These are phyloP conservation scores for Cadophora luteo-olivacea DNA, from an alignment of 2,329 filamentous ascomycete species.

Conservation along the genomic window DNA sequence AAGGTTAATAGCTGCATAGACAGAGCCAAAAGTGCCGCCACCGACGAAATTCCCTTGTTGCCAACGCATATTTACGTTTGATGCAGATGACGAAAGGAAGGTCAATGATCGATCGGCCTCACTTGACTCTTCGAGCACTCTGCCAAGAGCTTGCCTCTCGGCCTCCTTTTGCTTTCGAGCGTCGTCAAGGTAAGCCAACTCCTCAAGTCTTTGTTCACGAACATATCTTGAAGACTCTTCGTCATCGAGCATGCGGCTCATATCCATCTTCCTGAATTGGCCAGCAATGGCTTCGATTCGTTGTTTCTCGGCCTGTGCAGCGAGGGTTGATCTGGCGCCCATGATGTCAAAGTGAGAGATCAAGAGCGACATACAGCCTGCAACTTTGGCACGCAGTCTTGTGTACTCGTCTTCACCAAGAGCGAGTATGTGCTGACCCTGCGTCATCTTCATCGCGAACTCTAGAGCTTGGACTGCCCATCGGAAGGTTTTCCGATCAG, in stretches of 20 bases:
- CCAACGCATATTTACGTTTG: conserved; percentile 95
- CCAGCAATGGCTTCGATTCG: conserved; percentile 80
- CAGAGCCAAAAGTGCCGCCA: conserved; percentile 94
- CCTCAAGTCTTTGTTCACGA: conserved; percentile 75
- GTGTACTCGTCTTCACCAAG: conserved; percentile 89
- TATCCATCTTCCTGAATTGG: conserved; percentile 78
- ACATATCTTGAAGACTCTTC: conserved; percentile 82
- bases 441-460: conserved; percentile 97
- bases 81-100: conserved; percentile 90
- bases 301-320: conserved; percentile 92
- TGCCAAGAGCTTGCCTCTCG: conserved; percentile 85
- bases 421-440: conserved; percentile 89
- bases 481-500: conserved; percentile 93
- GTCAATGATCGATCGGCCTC: conserved; percentile 95
- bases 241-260: conserved; percentile 76
- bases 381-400: conserved; percentile 83
- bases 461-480: conserved; percentile 97
- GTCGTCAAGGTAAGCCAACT: conserved; percentile 79
- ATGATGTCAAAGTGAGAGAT: conserved; percentile 99
- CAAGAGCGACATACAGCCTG: conserved; percentile 94
- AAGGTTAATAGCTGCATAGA: conserved; percentile 96
- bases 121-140: conserved; percentile 91
- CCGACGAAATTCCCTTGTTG: conserved; percentile 99
- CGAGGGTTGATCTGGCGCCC: conserved; percentile 91
- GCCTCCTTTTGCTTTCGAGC: conserved; percentile 78